These are phyloP conservation scores for Sporothrix luriei DNA, from an alignment of 2,329 filamentous ascomycete genomes.

Conservation along the genomic window DNA sequence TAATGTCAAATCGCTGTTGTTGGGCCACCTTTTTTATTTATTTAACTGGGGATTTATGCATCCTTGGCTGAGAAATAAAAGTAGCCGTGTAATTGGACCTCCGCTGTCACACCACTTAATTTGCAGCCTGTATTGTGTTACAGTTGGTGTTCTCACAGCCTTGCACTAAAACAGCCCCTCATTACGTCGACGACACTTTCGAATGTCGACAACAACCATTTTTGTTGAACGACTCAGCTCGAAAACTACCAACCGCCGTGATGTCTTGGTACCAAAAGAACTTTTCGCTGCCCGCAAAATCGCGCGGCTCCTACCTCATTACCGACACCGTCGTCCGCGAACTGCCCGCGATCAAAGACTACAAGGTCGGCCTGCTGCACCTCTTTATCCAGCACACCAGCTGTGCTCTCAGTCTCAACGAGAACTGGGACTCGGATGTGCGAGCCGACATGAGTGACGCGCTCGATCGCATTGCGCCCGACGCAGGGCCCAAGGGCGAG, in stretches of 20 bases:
- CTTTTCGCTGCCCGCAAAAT: slow-evolving; percentile 73
- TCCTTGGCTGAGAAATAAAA: not conserved
- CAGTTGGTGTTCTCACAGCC: slow-evolving; percentile 17
- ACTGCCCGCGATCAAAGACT: slow-evolving; percentile 77
- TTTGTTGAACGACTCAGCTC: not conserved
- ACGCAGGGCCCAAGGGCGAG: slow-evolving; percentile 69
- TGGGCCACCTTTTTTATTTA: too few species aligned
- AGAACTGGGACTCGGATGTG: slow-evolving; percentile 88
- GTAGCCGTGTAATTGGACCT: not conserved
- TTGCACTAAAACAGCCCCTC: slow-evolving; percentile 26
- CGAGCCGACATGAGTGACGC: slow-evolving; percentile 91
- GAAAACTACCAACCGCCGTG: not conserved
- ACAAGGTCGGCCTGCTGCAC: slow-evolving; percentile 84
- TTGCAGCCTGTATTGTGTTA: not conserved
- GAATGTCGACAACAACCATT: not conserved
- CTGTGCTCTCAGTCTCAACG: slow-evolving; percentile 87
- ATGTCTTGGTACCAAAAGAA: slow-evolving; percentile 86
- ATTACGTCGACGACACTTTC: slow-evolving; percentile 1
- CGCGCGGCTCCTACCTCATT: slow-evolving; percentile 85
- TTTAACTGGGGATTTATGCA: too few species aligned
- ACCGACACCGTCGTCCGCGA: slow-evolving; percentile 72
- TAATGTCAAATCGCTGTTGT: not conserved
- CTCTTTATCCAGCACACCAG: slow-evolving; percentile 95
- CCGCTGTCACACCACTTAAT: not conserved
- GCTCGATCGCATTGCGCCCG: slow-evolving; percentile 84